Evolutionary conservation across 495 filamentous ascomycete species (phyloP).

Genomic region (Neurospora tetraspora): DNA sequence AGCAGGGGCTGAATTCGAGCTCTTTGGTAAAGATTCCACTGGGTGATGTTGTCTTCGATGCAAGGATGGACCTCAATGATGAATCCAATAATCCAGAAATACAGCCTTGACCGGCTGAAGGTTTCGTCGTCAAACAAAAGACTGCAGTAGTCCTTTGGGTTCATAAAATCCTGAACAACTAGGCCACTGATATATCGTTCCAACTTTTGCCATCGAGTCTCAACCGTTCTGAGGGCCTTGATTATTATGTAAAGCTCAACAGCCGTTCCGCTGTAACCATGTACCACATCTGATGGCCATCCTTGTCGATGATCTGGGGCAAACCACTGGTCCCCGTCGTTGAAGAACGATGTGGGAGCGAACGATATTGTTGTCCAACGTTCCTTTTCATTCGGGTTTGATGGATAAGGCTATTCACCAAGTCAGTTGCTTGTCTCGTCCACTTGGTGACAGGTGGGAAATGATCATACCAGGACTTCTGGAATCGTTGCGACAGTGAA

Average conservation of each 20-base stretch:
- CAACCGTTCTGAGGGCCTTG: background rate
- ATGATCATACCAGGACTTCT: background rate
- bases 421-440: background rate
- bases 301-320: background rate
- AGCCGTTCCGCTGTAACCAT: background rate
- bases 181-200: background rate
- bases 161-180: background rate
- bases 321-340: background rate
- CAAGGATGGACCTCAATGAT: background rate
- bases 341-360: background rate
- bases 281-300: background rate
- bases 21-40: background rate
- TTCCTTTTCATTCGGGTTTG: background rate
- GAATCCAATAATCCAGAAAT: conserved; percentile 8
- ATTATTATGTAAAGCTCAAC: background rate
- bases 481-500: background rate
- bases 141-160: background rate
- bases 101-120: conserved; percentile 6
- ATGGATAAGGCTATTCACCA: background rate
- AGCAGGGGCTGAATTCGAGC: background rate
- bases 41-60: background rate
- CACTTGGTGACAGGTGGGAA: background rate
- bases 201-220: background rate
- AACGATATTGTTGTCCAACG: background rate
- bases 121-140: conserved; percentile 6